Conservation (phyloP, 2,329 filamentous ascomycete genomes). For the Lasiodiplodia gonubiensis region DNA sequence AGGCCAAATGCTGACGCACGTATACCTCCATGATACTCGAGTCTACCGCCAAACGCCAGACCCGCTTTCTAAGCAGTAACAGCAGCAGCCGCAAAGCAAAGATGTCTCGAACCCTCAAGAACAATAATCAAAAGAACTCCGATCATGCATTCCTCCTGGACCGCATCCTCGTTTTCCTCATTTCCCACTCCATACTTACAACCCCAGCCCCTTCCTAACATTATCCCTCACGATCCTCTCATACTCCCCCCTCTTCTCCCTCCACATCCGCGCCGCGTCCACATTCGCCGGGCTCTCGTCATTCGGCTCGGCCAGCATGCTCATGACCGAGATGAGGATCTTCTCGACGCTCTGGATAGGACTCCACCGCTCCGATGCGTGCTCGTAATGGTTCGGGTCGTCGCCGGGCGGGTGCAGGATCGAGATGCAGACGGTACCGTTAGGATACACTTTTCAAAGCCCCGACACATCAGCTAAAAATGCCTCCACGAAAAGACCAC, state of each 20-base stretch:
- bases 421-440: conserved; percentile 91
- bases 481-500: neutral
- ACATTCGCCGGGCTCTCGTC: conserved; percentile 95
- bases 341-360: conserved; percentile 96
- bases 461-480: neutral
- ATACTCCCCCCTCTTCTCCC: conserved; percentile 81
- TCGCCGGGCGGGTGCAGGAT: conserved; percentile 96
- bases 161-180: neutral
- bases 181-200: conserved; percentile 28
- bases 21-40: neutral
- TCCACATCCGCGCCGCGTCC: conserved; percentile 86
- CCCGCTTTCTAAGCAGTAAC: conserved; percentile 10
- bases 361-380: conserved; percentile 86
- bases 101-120: neutral
- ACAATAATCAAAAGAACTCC: neutral
- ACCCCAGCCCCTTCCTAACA: conserved; percentile 45
- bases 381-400: conserved; percentile 92
- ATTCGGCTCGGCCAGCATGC: conserved; percentile 89
- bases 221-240: conserved; percentile 73
- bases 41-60: conserved; percentile 8
- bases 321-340: conserved; percentile 89
- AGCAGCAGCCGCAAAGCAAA: neutral
- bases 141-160: neutral
- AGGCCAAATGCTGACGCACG: neutral
- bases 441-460: conserved; percentile 69